phyloP scores from a whole-genome alignment of 805 yeast genomes.

The Candida ponderosae region DNA sequence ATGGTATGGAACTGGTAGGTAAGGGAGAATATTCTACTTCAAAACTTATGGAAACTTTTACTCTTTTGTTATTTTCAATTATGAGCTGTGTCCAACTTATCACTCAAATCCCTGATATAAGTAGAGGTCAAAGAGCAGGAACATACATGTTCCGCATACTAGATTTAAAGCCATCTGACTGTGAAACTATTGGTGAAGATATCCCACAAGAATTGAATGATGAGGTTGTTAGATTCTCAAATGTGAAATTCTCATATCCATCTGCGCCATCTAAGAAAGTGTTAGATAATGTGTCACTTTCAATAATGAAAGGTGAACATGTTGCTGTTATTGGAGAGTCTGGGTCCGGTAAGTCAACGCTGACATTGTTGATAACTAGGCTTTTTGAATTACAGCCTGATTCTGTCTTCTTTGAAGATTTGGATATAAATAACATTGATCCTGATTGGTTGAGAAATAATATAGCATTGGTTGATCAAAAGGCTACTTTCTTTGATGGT shows the following conservation, averaged over 20 bases:
- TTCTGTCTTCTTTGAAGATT: conserved; percentile 35
- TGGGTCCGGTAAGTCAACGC: conserved; percentile 88
- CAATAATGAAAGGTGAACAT: conserved; percentile 36
- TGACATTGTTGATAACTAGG: conserved; percentile 48
- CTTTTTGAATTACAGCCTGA: conserved; percentile 37
- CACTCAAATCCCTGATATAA: conserved; percentile 66
- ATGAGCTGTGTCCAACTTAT: conserved; percentile 54
- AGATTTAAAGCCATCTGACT: conserved; percentile 22
- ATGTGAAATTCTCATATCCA: conserved; percentile 46
- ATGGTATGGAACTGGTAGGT: conserved; percentile 70
- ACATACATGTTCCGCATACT: conserved; percentile 38
- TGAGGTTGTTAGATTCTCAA: conserved; percentile 29
- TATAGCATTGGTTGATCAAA: conserved; percentile 71
- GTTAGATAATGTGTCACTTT: conserved; percentile 35
- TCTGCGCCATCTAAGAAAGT: conserved; percentile 20
- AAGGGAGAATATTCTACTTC: conserved; percentile 42
- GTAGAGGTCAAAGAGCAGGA: conserved; percentile 74
- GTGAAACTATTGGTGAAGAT: conserved; percentile 30
- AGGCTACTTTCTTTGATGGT: conserved; percentile 65
- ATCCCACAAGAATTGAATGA: conserved; percentile 17
- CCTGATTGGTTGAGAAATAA: conserved; percentile 39
- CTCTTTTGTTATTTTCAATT: conserved; percentile 67
- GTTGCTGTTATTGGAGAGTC: conserved; percentile 77
- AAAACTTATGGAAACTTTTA: conserved; percentile 61
- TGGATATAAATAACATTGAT: conserved; percentile 39